Evolutionary conservation across 2,329 filamentous ascomycete genomes (phyloP), one percentile per base, ranked within the genome.

Genomic region (Paradendryphiella salina): DNA sequence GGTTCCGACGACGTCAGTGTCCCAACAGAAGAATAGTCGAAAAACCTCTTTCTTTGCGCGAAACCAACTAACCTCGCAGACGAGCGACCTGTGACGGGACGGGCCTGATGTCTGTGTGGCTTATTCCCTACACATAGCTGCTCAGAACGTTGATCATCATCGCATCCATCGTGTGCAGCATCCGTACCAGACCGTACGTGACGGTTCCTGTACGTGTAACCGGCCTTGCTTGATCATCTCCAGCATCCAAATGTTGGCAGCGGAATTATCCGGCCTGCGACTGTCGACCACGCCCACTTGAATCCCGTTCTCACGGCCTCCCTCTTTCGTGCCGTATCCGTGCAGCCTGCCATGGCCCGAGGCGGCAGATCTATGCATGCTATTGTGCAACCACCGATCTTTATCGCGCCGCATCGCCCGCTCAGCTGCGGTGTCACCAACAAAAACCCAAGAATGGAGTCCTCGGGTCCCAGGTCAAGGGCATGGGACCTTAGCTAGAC

Each of bases 401-500:
- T 23, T 32, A 23, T 44, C 46, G 35, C 15, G 36, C 29, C 34
- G 20, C 29, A 33, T 26, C 9, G 18, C 9, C n/a, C 34, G 34
- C 34, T 51, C 40, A 49, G 43, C 47, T 53, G 49, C 33, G 34
- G 36, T 42, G 42, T 44, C 42, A 50, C 47, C 37, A 38, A n/a
- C 41, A 28, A 33, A 32, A 52, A 41, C 43, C 48, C 34, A 32
- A 15, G 23, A 38, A 52, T 46, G 32, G 41, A 41, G 21, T 46
- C 33, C 31, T 36, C 43, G 11, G 29, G 39, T 39, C 28, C 23
- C 20, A 36, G n/a, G 15, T 35, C 46, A 34, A 52, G 54, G 46
- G 42, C 34, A 48, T 36, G 46, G 44, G 34, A 46, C 41, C 18
- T 46, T 61, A 54, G 56, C 56, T 61, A 52, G 35, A 58, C 51